Evolutionary conservation across 148 eudicot genomes (phyloP).

Genomic region (Amaranthus palmeri): DNA sequence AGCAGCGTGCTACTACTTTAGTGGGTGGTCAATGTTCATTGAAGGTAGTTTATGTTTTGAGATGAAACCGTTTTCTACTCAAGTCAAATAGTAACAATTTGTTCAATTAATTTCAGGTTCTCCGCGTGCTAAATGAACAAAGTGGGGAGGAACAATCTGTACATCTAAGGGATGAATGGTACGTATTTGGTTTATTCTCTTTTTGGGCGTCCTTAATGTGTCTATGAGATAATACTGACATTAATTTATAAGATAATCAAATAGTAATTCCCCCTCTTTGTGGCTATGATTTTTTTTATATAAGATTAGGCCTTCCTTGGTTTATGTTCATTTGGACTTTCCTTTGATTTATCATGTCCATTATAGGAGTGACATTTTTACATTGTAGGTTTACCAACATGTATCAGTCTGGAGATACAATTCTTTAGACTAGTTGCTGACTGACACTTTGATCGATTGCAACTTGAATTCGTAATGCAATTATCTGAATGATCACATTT

Average conservation of each 20-base stretch:
- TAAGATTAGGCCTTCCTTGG: background rate
- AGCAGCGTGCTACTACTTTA: constrained; percentile 47
- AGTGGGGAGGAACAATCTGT: constrained; percentile 72
- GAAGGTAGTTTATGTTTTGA: constrained; percentile 47
- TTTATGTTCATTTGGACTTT: background rate
- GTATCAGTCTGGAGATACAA: background rate
- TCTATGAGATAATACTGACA: background rate
- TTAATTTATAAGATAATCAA: background rate
- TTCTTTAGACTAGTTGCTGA: background rate
- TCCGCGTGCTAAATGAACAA: constrained; percentile 80
- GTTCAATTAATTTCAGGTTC: constrained; percentile 40
- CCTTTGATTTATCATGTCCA: background rate
- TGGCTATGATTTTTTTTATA: background rate
- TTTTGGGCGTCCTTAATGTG: background rate
- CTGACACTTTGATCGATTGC: background rate
- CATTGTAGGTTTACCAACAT: background rate
- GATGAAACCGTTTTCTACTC: constrained; percentile 5
- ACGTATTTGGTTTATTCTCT: constrained; percentile 8
- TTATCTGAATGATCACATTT: background rate
- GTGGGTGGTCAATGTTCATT: constrained; percentile 42
- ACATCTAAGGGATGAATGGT: constrained; percentile 89
- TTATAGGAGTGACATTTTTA: background rate
- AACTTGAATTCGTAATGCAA: background rate
- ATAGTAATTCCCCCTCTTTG: background rate
- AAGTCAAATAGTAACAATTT: background rate